Conservation (phyloP, 805 yeast genomes). For the Geotrichum ghanense region DNA sequence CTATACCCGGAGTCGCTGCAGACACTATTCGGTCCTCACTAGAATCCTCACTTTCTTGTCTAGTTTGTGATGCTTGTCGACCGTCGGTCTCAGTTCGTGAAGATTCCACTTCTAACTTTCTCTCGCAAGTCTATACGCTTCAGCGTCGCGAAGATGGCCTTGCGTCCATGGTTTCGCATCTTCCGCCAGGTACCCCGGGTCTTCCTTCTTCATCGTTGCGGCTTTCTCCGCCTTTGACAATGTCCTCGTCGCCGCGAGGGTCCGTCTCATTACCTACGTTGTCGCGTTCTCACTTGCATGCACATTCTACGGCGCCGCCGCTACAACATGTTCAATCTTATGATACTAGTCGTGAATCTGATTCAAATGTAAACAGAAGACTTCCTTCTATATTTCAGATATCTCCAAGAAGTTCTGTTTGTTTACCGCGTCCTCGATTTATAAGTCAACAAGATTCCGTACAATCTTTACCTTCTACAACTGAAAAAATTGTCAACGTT, state of each 20-base stretch:
- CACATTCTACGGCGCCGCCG: not conserved
- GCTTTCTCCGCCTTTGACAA: not conserved
- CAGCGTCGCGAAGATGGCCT: not conserved
- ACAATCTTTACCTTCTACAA: not conserved
- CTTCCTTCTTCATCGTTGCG: not conserved
- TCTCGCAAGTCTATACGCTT: not conserved
- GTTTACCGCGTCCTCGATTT: not conserved
- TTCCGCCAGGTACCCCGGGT: not conserved
- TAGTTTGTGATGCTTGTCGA: not conserved
- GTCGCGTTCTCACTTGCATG: not conserved
- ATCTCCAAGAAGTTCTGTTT: not conserved
- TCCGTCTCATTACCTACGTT: not conserved
- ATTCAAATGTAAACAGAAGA: no score
- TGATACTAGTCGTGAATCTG: no score
- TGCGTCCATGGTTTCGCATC: not conserved
- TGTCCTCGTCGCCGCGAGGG: not conserved
- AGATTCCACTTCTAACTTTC: not conserved
- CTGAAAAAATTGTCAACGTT: no score
- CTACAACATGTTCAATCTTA: not conserved
- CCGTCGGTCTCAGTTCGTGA: not conserved
- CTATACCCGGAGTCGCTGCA: not conserved
- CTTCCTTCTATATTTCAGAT: not conserved
- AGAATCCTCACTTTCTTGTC: not conserved
- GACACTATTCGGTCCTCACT: not conserved
- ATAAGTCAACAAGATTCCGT: not conserved